Conservation (phyloP, 129 eudicot species). For the carrot (Daucus carota) region DH1_v3.0 NC_030383.2:62328501-62329000, state of each 20-base stretch:
- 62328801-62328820: constrained; percentile 1
- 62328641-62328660: constrained; percentile 1
- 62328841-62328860: background rate
- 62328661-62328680: background rate
- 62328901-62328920: no score
- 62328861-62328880: background rate
- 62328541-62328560: background rate
- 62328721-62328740: constrained; percentile 82
- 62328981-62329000: no score
- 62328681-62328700: background rate
- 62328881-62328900: no score
- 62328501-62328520: no score
- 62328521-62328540: background rate
- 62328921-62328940: no score
- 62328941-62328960: no score
- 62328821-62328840: background rate
- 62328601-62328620: background rate
- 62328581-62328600: background rate
- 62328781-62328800: constrained; percentile 83
- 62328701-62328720: constrained; percentile 6
- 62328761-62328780: constrained; percentile 97
- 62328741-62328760: constrained; percentile 92
- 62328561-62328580: background rate
- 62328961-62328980: no score
- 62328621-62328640: background rate